Base-by-base conservation (phyloP, 2,329 filamentous ascomycete genomes). In the Cryoendolithus antarcticus region DNA sequence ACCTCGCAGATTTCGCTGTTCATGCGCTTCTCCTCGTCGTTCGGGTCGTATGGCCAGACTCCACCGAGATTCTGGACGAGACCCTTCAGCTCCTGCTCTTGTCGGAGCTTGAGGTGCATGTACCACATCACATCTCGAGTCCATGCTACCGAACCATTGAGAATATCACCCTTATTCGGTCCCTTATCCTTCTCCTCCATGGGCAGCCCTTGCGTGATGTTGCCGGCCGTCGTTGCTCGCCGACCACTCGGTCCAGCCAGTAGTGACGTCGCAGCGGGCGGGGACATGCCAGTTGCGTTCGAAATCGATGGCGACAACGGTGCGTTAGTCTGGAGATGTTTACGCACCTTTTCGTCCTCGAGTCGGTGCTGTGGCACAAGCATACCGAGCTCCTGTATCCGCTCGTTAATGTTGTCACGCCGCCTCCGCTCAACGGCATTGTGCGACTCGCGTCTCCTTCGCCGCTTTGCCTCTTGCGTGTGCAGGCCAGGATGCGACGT, bases 181-280 rank as follows among this genome's bases (percentile, higher is more conserved):
- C 91, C 91, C 59, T 96, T 96, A 65, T 98, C 91, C 60, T 96
- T 96, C 50, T 96, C 91, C 53, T 98, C 91, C 29, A 93, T 74
- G 0, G 91, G 89, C 24, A 96, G 72, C 9, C 88, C 86, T 48
- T 89, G 89, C 4, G 86, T 94, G 53, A 95, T 95, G 57, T 83
- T 93, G 30, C 80, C 77, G 27, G 81, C 76, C 27, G 48, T 45
- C 7, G 54, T 51, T 24, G 86, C 86, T 46, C 88, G 78, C 47
- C 86, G 76, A 31, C 85, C 86, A 47, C 80, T 83, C 15, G 84
- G 84, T 10, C 86, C 86, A 37, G 86, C 88, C 40, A 95, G 74
- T 32, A 91, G 76, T 1, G 88, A 94, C 0, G 88, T 94, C 15
- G 86, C 86, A 35, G 86, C 86, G n/a, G 83, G 80, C 38, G 76